Percentiles rank a stretch among this genome's conserved stretches.
Conservation (phyloP, 306 rosid species). For the Medicago truncatula region MtrunA17r5.0-ANR NC_053046.1:38299501-38300000, state of each 20-base stretch:
- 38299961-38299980: background rate
- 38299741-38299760: background rate
- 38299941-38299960: conserved; percentile 11
- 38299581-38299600: conserved; percentile 40
- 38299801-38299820: conserved; percentile 56
- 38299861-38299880: conserved; percentile 7
- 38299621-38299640: background rate
- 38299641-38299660: conserved; percentile 18
- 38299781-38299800: conserved; percentile 51
- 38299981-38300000: background rate
- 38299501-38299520: background rate
- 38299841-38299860: conserved; percentile 70
- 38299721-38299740: background rate
- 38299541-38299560: conserved; percentile 51
- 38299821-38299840: conserved; percentile 61
- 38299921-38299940: background rate
- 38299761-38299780: conserved; percentile 6
- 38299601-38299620: conserved; percentile 36
- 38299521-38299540: background rate
- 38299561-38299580: conserved; percentile 44
- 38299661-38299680: conserved; percentile 42
- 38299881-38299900: background rate
- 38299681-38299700: conserved; percentile 2
- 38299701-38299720: background rate
- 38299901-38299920: conserved; percentile 14